Conservation (phyloP, 176 grass and related monocot species). For the Hordeum marinum region DNA sequence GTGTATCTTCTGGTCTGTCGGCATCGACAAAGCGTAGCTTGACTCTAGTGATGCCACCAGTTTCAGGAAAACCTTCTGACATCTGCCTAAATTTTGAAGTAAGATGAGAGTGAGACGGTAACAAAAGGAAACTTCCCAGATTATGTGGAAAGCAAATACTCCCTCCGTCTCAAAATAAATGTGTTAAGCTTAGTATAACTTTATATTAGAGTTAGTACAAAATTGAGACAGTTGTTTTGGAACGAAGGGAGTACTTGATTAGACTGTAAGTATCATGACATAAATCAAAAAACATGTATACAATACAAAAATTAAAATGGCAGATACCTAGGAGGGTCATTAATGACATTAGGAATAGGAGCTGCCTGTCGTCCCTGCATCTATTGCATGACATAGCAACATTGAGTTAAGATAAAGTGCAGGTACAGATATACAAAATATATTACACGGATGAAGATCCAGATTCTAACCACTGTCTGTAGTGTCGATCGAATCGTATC, state of each 20-base stretch:
- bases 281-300: too few relatives aligned
- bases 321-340: background rate
- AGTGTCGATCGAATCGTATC: background rate
- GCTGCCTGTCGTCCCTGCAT: background rate
- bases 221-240: too few relatives aligned
- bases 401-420: background rate
- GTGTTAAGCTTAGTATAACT: too few relatives aligned
- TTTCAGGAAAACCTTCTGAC: background rate
- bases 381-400: background rate
- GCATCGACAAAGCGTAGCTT: background rate
- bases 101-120: background rate
- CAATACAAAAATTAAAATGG: background rate
- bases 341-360: background rate
- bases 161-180: too few relatives aligned
- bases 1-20: background rate
- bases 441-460: background rate
- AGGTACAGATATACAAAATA: background rate
- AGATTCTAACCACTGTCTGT: background rate
- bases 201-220: too few relatives aligned
- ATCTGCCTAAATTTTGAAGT: background rate
- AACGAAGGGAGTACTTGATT: too few relatives aligned
- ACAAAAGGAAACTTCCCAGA: background rate
- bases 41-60: background rate
- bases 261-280: background rate
- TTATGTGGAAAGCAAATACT: background rate